These are phyloP conservation scores for Talaromyces trachyspermus DNA, from an alignment of 495 filamentous ascomycete genomes.

Conservation along the genomic window DNA sequence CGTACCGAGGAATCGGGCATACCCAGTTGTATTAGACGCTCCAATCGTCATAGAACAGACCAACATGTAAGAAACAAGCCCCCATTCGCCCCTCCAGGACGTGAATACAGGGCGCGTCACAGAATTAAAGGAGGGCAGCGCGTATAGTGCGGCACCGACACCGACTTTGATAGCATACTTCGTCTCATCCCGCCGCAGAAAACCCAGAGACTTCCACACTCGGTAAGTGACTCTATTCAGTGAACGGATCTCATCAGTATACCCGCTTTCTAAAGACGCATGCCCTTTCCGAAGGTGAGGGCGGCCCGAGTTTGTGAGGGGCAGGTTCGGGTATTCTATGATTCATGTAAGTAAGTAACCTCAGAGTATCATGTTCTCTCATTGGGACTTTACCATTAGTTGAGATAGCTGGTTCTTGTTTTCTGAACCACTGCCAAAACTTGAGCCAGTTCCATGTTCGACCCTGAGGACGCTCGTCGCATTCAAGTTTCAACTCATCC, in stretches of 20 bases:
- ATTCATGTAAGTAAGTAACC: neutral
- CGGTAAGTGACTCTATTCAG: slow-evolving; percentile 35
- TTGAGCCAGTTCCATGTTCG: slow-evolving; percentile 82
- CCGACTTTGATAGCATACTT: slow-evolving; percentile 91
- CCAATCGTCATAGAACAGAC: slow-evolving; percentile 97
- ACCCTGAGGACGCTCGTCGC: slow-evolving; percentile 45
- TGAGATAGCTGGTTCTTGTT: neutral
- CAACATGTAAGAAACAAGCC: slow-evolving; percentile 92
- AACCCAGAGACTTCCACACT: slow-evolving; percentile 49
- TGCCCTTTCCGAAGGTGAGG: slow-evolving; percentile 14
- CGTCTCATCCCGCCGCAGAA: slow-evolving; percentile 60
- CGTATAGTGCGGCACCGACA: slow-evolving; percentile 77
- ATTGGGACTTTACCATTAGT: slow-evolving; percentile 11
- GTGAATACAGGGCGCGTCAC: slow-evolving; percentile 70
- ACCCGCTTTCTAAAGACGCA: slow-evolving; percentile 5
- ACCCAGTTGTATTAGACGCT: slow-evolving; percentile 85
- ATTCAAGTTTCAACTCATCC: slow-evolving; percentile 69
- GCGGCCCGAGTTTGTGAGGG: slow-evolving; percentile 9
- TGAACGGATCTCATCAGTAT: neutral
- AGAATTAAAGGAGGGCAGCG: slow-evolving; percentile 75
- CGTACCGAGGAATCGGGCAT: slow-evolving; percentile 81
- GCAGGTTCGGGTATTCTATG: slow-evolving; percentile 9
- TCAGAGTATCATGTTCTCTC: no score
- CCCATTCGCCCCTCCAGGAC: slow-evolving; percentile 96
- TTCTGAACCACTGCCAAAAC: slow-evolving; percentile 54